These are phyloP conservation scores for Diutina pseudorugosa DNA, from an alignment of 1,139 yeast species.

Conservation along the genomic window DNA sequence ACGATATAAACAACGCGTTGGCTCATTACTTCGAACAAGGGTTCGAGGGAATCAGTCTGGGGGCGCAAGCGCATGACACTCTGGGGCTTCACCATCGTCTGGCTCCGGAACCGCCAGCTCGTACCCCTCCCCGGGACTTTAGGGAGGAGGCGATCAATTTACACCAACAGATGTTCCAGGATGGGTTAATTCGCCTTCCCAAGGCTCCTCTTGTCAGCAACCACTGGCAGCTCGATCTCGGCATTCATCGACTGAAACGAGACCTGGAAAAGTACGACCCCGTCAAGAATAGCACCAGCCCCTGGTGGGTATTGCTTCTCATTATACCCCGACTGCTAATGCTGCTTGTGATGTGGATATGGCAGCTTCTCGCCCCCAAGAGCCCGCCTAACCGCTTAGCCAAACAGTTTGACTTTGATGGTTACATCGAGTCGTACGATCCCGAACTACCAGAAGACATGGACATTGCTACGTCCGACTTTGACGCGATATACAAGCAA, in stretches of 20 bases:
- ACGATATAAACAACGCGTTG: constrained; percentile 1
- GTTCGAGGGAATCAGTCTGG: constrained; percentile 1
- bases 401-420: neutral
- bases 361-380: neutral
- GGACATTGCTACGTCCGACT: neutral
- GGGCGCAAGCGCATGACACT: neutral
- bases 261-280: neutral
- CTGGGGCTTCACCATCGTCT: neutral
- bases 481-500: neutral
- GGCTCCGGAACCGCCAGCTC: neutral
- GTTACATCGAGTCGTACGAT: neutral
- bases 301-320: neutral
- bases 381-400: neutral
- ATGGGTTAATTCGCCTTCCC: neutral
- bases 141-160: neutral
- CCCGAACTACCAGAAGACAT: neutral
- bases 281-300: neutral
- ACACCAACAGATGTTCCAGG: constrained; percentile 3
- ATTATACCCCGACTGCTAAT: neutral
- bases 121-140: neutral
- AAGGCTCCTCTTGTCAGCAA: neutral
- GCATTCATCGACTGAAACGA: neutral
- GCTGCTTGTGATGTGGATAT: constrained; percentile 1
- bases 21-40: constrained; percentile 4
- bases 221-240: constrained; percentile 1